phyloP scores from a whole-genome alignment of 164 flowering plant species.

The Santalum album region DNA sequence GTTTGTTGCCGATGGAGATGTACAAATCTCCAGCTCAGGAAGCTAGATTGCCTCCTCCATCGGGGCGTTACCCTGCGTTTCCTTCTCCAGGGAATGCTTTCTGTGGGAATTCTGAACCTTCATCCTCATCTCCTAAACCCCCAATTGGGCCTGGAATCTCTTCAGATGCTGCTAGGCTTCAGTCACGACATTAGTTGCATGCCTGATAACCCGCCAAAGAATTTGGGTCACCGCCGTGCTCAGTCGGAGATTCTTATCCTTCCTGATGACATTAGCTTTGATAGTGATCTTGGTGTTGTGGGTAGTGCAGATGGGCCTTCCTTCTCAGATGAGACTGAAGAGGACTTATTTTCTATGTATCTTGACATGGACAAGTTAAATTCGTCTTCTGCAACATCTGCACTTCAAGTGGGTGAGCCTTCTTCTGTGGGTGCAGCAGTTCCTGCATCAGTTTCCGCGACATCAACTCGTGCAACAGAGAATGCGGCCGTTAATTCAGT shows the following conservation, averaged over 20 bases:
- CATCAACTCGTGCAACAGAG: slow-evolving; percentile 14
- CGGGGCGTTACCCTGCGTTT: slow-evolving; percentile 28
- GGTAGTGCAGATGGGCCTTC: slow-evolving; percentile 84
- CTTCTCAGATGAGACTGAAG: slow-evolving; percentile 86
- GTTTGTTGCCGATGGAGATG: slow-evolving; percentile 59
- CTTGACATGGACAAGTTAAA: slow-evolving; percentile 88
- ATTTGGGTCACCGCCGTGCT: slow-evolving; percentile 86
- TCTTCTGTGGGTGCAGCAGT: slow-evolving; percentile 21
- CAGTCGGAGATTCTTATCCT: slow-evolving; percentile 92
- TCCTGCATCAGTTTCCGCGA: slow-evolving; percentile 1
- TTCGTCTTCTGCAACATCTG: slow-evolving; percentile 54
- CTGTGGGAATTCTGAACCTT: slow-evolving; percentile 31
- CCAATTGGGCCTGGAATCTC: no score
- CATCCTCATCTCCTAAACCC: slow-evolving; percentile 11
- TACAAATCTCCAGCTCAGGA: slow-evolving; percentile 31
- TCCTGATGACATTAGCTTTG: slow-evolving; percentile 91
- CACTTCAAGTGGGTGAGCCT: slow-evolving; percentile 43
- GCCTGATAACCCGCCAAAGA: slow-evolving; percentile 82
- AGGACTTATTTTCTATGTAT: slow-evolving; percentile 84
- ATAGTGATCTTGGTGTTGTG: slow-evolving; percentile 90
- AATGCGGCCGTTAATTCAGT: slow-evolving; percentile 18
- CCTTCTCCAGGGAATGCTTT: slow-evolving; percentile 21
- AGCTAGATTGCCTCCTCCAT: slow-evolving; percentile 34
- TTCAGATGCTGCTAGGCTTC: slow-evolving; percentile 40
- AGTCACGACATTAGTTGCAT: slow-evolving; percentile 87